Evolutionary conservation across 2,329 filamentous ascomycete species (phyloP), one percentile per base, ranked within the genome.

Genomic region (Coniochaeta prunicola): DNA sequence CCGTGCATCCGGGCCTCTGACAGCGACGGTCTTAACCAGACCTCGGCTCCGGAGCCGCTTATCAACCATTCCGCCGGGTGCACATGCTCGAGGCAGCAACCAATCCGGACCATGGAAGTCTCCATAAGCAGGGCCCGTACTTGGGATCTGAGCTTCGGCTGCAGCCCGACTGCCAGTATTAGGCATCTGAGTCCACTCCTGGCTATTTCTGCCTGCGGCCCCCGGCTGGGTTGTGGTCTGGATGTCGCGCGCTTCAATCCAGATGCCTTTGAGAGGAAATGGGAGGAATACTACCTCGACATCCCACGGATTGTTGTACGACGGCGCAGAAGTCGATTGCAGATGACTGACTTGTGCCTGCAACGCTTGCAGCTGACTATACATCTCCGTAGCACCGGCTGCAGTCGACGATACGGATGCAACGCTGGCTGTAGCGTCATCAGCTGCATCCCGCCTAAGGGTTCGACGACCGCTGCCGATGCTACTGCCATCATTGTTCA

Each of bases 241-340:
- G 67, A 85, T 83, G 2, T 82, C 76, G 61, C 74, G 68, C 4
- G 75, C 70, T 50, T 75, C 74, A 60, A 81, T 74, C 83, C 83
- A 86, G 6, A 86, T 65, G 24, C 76, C 78, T 64, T 79, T 82
- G 7, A 85, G 72, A 1, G 80, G 77, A 69, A 90, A 93, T 1
- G 90, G 90, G 8, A 92, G 70, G 59, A 92, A 84, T 1, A 92
- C 84, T 4, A 92, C 86, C 67, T 92, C 89, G 1, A 93, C 75
- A 63, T 89, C 83, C 87, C 89, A 92, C 0, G 89, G 87, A 42
- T 82, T 78, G 45, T 74, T 72, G 30, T 77, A 76, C 0, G 87
- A 85, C n/a, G 89, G 88, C 31, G 85, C 71, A 10, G 81, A 75
- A 6, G 80, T 78, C 13, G 70, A 68, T 69, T 89, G 86, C 10